These are phyloP conservation scores for Eucalyptus cloeziana DNA, from an alignment of 345 rosid species.

Conservation along the genomic window DNA sequence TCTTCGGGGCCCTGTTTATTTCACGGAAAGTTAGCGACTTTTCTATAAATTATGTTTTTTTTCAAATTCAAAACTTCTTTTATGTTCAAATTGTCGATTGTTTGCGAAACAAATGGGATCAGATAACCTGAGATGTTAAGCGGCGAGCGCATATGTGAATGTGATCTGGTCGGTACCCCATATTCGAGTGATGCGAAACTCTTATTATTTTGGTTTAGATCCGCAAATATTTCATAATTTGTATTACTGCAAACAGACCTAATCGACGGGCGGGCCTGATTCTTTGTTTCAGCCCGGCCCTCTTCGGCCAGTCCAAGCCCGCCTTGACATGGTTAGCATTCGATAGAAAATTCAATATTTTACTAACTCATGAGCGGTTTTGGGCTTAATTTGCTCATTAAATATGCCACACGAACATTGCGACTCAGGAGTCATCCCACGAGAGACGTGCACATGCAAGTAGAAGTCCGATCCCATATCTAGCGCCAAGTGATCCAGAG, in stretches of 20 bases:
- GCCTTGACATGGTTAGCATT: background rate
- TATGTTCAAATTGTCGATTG: background rate
- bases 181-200: background rate
- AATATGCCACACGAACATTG: background rate
- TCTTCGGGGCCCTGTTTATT: background rate
- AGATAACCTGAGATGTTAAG: background rate
- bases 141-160: accelerated
- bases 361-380: background rate
- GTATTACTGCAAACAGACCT: background rate
- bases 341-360: background rate
- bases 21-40: background rate
- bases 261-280: accelerated
- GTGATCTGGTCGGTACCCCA: background rate
- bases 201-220: background rate
- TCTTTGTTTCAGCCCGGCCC: background rate
- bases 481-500: background rate
- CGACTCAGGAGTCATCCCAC: background rate
- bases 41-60: background rate
- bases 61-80: background rate
- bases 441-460: background rate
- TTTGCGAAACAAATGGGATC: background rate
- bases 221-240: background rate
- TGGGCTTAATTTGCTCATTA: background rate
- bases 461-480: background rate
- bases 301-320: background rate